These are phyloP conservation scores for Pythium vanterpoolii DNA, from an alignment of 352 stramenopile species.

Conservation along the genomic window DNA sequence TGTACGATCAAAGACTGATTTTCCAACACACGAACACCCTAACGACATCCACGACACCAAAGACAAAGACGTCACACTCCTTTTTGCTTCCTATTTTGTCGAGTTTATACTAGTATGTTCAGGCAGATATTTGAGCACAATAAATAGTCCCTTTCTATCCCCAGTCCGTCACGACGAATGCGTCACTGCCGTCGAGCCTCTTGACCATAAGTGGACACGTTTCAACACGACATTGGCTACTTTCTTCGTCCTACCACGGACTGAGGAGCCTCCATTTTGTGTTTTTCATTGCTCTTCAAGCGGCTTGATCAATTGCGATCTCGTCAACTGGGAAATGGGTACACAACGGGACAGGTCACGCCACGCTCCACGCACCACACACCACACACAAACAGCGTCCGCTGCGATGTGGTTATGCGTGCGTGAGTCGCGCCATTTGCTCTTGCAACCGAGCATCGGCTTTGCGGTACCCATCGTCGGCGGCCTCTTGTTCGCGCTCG, in stretches of 20 bases:
- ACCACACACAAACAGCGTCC: too few relatives aligned
- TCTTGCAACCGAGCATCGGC: conserved; percentile 68
- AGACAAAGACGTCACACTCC: conserved; percentile 2
- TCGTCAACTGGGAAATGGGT: too few relatives aligned
- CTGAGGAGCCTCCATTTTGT: too few relatives aligned
- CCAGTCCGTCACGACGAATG: neutral
- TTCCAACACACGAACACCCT: too few relatives aligned
- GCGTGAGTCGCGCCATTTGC: conserved; percentile 57
- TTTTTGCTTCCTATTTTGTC: conserved; percentile 27
- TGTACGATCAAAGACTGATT: too few relatives aligned
- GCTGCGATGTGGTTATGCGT: conserved; percentile 39
- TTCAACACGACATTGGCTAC: too few relatives aligned
- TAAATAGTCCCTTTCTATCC: conserved; percentile 25
- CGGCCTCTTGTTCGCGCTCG: conserved; percentile 51
- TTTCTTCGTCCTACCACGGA: too few relatives aligned
- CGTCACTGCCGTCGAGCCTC: neutral
- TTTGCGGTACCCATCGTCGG: conserved; percentile 52
- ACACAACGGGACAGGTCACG: neutral
- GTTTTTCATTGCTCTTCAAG: too few relatives aligned
- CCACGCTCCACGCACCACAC: neutral
- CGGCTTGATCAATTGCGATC: too few relatives aligned
- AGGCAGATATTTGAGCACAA: conserved; percentile 25
- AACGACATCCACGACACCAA: neutral
- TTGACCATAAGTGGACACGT: neutral
- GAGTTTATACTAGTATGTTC: conserved; percentile 21